phyloP scores from a whole-genome alignment of 345 rosid genomes.

The Populus tremula region DNA sequence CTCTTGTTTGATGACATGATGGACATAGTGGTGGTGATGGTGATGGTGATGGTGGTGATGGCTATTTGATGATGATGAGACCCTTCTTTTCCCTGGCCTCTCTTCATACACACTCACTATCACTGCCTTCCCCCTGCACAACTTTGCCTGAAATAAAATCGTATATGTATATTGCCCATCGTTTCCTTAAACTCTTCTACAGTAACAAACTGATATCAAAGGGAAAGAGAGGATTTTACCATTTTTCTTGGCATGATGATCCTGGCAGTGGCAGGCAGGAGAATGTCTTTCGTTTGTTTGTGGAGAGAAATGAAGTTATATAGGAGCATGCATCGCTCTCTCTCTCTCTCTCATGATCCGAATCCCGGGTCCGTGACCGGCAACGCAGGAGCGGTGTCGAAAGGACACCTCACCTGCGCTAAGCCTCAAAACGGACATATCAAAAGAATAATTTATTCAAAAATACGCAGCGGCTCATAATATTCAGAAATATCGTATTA shows the following conservation, averaged over 20 bases:
- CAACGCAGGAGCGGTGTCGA: too few relatives aligned
- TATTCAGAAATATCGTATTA: too few relatives aligned
- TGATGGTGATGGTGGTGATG: constrained; percentile 25
- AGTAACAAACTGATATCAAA: background rate
- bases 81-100: constrained; percentile 30
- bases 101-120: constrained; percentile 39
- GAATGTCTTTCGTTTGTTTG: background rate
- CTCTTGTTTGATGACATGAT: constrained; percentile 8
- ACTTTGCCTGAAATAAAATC: constrained; percentile 35
- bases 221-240: constrained; percentile 17
- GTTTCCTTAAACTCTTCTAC: background rate
- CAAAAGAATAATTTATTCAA: too few relatives aligned
- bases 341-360: too few relatives aligned
- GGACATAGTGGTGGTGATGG: constrained; percentile 18
- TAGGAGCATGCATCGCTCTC: background rate
- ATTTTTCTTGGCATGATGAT: constrained; percentile 25
- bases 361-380: too few relatives aligned
- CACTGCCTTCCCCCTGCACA: constrained; percentile 32
- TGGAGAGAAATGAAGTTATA: background rate
- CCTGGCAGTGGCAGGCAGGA: background rate
- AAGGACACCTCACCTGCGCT: too few relatives aligned
- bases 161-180: background rate
- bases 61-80: background rate
- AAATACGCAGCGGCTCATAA: too few relatives aligned
- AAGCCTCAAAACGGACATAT: too few relatives aligned